Evolutionary conservation across 371 early-diverging fungal genomes (phyloP), one percentile per base, ranked within the genome.

Genomic region (Apophysomyces variabilis): DNA sequence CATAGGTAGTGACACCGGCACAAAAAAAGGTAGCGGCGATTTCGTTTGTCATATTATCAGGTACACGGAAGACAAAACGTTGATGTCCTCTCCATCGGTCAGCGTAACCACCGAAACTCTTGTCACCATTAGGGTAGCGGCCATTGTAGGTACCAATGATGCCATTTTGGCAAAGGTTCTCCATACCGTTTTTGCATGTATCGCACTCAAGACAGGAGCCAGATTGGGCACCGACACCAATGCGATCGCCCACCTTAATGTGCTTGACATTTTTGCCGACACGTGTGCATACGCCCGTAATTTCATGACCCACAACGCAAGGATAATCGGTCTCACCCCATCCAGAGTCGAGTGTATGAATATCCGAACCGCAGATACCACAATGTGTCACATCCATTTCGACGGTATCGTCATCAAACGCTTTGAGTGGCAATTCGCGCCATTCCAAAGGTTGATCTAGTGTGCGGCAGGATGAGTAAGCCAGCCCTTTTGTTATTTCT

Each of bases 171-270:
- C 79, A 78, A 26, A 73, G 38, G 44, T 78, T 39, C 35, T 73
- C 74, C 11, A 58, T 11, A 16, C 71, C 72, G 11, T 61, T 44
- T 9, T 67, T 64, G 50, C 80, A 79, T 35, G 64, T 39, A 0
- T 75, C 60, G 41, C 74, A 73, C 35, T 74, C 57, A 11, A 77
- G 61, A 59, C 88, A 86, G 5, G 84, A 71, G 26, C 76, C 76
- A 26, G 74, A 76, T 71, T 89, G 87, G 38, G 87, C 87, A 36
- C 92, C 92, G 11, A 88, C 87, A 46, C 94, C 94, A 56, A 90
- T 90, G 7, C 85, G 62, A 64, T 91, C 90, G 43, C 91, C 94
- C 39, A 92, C 79, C 43, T 80, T 66, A 36, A 89, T 58, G 38
- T 85, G 64, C 12, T 71, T 74, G 14, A 87, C 87, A 46, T 79